A percentile compares a stretch with the other conserved stretches of the same genome.
phyloP scores from a whole-genome alignment of 1,139 yeast genomes.

The Sugiyamaella grinbergsii region DNA sequence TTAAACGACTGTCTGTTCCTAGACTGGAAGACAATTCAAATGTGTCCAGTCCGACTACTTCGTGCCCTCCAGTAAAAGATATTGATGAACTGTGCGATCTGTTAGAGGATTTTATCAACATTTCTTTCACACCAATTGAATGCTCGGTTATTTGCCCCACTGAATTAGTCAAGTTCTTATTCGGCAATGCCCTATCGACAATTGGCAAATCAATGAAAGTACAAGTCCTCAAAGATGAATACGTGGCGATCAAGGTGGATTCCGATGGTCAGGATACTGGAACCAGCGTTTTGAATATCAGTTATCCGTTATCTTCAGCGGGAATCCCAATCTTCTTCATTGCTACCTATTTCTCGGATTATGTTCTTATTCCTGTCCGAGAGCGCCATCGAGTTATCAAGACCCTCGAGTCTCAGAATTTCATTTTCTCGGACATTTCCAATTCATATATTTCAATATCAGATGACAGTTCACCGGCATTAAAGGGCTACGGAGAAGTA shows the following conservation, averaged over 20 bases:
- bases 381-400: slow-evolving; percentile 50
- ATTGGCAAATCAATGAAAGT: slow-evolving; percentile 36
- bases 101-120: slow-evolving; percentile 50
- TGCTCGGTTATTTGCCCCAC: slow-evolving; percentile 57
- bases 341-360: slow-evolving; percentile 66
- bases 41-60: slow-evolving; percentile 22
- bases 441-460: slow-evolving; percentile 34
- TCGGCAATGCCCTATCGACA: slow-evolving; percentile 45
- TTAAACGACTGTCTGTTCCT: slow-evolving; percentile 13
- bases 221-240: slow-evolving; percentile 50
- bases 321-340: slow-evolving; percentile 63
- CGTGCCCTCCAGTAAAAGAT: slow-evolving; percentile 20
- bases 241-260: slow-evolving; percentile 60
- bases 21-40: slow-evolving; percentile 22
- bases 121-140: slow-evolving; percentile 59
- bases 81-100: slow-evolving; percentile 28
- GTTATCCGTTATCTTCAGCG: slow-evolving; percentile 61
- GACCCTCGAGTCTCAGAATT: slow-evolving; percentile 50
- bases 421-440: slow-evolving; percentile 48
- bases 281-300: slow-evolving; percentile 57
- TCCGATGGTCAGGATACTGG: slow-evolving; percentile 62
- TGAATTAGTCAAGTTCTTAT: slow-evolving; percentile 44
- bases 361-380: slow-evolving; percentile 59
- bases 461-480: slow-evolving; percentile 7
- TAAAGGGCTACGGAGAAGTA: slow-evolving; percentile 1